Evolutionary conservation across 495 filamentous ascomycete species (phyloP), one percentile per base, ranked within the genome.

Genomic region (Aspergillus mulundensis): DNA sequence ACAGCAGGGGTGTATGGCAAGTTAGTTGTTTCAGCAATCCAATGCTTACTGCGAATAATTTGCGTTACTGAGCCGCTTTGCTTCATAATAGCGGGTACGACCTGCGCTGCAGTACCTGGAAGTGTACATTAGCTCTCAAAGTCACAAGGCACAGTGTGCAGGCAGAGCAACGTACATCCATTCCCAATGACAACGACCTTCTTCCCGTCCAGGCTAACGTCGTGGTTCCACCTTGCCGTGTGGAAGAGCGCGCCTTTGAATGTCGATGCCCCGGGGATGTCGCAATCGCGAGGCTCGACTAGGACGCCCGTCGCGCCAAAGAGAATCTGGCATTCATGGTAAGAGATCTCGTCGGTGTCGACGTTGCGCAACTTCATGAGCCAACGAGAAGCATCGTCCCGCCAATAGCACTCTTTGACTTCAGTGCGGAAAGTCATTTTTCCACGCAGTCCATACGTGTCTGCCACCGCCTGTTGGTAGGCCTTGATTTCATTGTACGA

Each of bases 191-290:
- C 70, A 18, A 77, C 78, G 7, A 84, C 78, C 11, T 77, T 76
- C 61, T 86, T 86, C 45, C 74, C 76, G n/a, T 73, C 52, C 56
- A 79, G 75, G 52, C 81, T 70, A 19, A 85, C 81, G 16, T 67
- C 59, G 45, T 78, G 70, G 32, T 83, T 74, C 84, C 84, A 87
- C 44, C 70, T 68, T 1, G 83, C 83, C 0, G 80, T 83, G 56
- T 87, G 84, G 53, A 86, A 76, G 5, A 85, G 58, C 4, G 58
- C 55, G 18, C 83, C 84, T 30, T 79, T 44, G 62, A 83, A 85
- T 7, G 43, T 55, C 2, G 75, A 58, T 16, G 75, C 62, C 7
- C 73, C 76, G 8, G 78, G 68, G 19, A 83, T 76, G 45, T 81
- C 79, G 36, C 68, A 72, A 6, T 66, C 56, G 20, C 76, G 75